Base-by-base conservation (phyloP, 495 filamentous ascomycete genomes). In the Glarea lozoyensis region DNA sequence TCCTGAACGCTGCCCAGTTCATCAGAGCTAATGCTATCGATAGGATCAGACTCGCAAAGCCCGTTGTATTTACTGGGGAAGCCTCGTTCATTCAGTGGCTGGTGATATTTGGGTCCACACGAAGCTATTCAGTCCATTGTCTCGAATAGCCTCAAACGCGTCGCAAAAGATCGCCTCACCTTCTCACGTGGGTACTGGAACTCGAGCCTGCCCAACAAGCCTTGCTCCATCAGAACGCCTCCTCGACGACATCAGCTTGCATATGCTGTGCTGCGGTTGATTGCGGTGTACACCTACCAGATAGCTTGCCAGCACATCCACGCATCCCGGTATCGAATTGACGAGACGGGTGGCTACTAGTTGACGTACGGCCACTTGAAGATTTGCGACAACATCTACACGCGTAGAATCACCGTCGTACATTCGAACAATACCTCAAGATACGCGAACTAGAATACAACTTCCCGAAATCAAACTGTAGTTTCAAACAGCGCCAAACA, bases 221-320 rank as follows among this genome's bases (percentile, higher is more conserved):
- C 49, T 48, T 43, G 37, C 43, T 40, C 45, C 30, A 38, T 40
- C 24, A 37, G 34, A 43, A 45, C 62, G 65, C 69, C 70, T 64
- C 61, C 46, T n/a, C 65, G 62, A 64, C 64, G 60, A 70, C 69
- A 69, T 70, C 68, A 64, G 63, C 70, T 64, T 73, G 70, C 72
- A 76, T 72, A 68, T 67, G 67, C 68, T 63, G 67, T 65, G 63
- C 66, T 67, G 63, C 67, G 52, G 68, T 65, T 68, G 62, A 66
- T 63, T 64, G 64, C 64, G 63, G 66, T 68, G 61, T 52, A 55
- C 52, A 56, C 49, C 50, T 58, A 49, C 67, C 63, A 67, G 57
- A 64, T 64, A 63, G 66, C 42, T 38, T 74, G 72, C 72, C 72
- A 76, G 67, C 72, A 65, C 72, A 76, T 72, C 67, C 56, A 63